These are phyloP conservation scores for Aspergillus sp. DNA, from an alignment of 2,329 filamentous ascomycete genomes.

Conservation along the genomic window DNA sequence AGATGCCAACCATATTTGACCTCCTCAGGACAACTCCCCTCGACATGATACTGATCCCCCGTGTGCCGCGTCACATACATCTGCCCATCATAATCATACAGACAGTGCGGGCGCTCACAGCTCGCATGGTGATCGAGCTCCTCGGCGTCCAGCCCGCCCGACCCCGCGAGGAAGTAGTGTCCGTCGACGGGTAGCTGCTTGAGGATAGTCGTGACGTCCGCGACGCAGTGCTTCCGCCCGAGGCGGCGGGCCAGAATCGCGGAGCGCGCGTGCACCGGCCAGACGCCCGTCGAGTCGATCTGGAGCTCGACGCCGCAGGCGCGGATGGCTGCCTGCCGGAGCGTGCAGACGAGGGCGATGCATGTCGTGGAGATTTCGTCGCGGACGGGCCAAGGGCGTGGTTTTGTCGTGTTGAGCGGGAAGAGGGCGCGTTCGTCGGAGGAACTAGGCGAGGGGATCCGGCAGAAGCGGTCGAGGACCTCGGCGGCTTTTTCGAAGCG, in stretches of 20 bases:
- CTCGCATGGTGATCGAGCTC: constrained; percentile 21
- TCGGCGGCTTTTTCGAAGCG: constrained; percentile 13
- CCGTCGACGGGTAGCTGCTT: constrained; percentile 22
- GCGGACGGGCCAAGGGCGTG: constrained; percentile 20
- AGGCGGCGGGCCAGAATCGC: constrained; percentile 15
- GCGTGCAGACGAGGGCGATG: constrained; percentile 18
- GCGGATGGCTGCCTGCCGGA: constrained; percentile 12
- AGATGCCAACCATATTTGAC: constrained; percentile 19
- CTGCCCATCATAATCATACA: constrained; percentile 16
- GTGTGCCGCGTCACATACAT: constrained; percentile 17
- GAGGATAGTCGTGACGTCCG: constrained; percentile 17
- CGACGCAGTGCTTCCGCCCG: constrained; percentile 18
- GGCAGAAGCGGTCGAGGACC: constrained; percentile 19
- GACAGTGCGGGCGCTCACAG: constrained; percentile 15
- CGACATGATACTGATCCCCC: constrained; percentile 10
- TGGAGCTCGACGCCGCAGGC: background rate
- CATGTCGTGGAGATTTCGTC: constrained; percentile 20
- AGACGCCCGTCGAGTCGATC: background rate
- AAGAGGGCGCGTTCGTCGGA: background rate
- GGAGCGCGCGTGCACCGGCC: constrained; percentile 12
- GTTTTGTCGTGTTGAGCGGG: constrained; percentile 9
- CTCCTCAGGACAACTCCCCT: background rate
- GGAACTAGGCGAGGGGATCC: background rate
- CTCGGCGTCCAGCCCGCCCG: constrained; percentile 4
- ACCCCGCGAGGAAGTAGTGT: constrained; percentile 22